Evolutionary conservation across 345 rosid genomes (phyloP).

Genomic region (Bretschneidera sinensis): DNA sequence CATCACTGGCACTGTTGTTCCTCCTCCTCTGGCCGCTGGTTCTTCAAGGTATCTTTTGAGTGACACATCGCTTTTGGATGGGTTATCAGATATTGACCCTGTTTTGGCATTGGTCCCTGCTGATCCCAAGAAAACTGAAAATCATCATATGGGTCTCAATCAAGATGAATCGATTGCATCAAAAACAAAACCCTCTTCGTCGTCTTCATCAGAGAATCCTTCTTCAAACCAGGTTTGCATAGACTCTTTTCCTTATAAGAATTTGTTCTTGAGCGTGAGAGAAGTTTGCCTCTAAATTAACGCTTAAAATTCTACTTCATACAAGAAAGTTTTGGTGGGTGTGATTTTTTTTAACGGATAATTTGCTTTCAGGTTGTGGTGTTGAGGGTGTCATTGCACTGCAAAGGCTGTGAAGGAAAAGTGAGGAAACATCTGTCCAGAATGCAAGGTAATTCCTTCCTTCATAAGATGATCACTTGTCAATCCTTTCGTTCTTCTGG

Average conservation of each 20-base stretch:
- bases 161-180: conserved; percentile 27
- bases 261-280: neutral
- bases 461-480: too few species aligned
- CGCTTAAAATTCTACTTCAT: neutral
- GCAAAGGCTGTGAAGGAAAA: conserved; percentile 91
- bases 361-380: conserved; percentile 59
- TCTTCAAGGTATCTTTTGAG: conserved; percentile 71
- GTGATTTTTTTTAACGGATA: neutral
- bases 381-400: conserved; percentile 84
- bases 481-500: too few species aligned
- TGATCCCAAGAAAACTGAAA: conserved; percentile 19
- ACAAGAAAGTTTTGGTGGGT: too few species aligned
- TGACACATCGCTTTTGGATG: conserved; percentile 33
- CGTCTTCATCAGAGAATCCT: conserved; percentile 30
- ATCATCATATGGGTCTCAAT: too few species aligned
- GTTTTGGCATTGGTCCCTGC: conserved; percentile 29
- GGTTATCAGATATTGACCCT: conserved; percentile 39
- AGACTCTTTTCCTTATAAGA: too few species aligned
- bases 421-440: conserved; percentile 79
- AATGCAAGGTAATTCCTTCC: conserved; percentile 61
- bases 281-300: neutral
- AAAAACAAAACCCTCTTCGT: conserved; percentile 27
- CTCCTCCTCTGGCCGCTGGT: conserved; percentile 45
- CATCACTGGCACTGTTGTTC: conserved; percentile 29
- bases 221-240: conserved; percentile 58